These are phyloP conservation scores for Xylaria sp. DNA, from an alignment of 2,329 filamentous ascomycete species.

Conservation along the genomic window DNA sequence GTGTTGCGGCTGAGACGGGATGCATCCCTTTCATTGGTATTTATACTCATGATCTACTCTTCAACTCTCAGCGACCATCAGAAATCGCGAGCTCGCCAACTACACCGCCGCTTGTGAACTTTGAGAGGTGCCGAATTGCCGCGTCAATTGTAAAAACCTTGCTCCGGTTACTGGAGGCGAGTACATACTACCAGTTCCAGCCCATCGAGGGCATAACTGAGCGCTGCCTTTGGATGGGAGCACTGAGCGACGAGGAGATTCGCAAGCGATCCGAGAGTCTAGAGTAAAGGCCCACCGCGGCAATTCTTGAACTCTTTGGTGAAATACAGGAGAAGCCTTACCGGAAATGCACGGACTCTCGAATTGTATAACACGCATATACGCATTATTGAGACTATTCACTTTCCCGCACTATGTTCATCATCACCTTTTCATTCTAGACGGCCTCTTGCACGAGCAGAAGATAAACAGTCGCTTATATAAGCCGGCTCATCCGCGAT, in stretches of 20 bases:
- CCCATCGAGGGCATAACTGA: conserved; percentile 82
- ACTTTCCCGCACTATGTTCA: conserved; percentile 39
- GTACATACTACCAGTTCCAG: conserved; percentile 77
- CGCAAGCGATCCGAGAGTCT: conserved; percentile 62
- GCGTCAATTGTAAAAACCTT: conserved; percentile 83
- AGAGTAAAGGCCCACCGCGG: conserved; percentile 50
- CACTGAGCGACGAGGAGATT: conserved; percentile 80
- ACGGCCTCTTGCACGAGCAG: conserved; percentile 39
- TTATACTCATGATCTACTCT: conserved; percentile 85
- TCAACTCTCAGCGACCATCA: conserved; percentile 81
- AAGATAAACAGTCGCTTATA: conserved; percentile 36
- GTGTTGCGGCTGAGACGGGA: conserved; percentile 67
- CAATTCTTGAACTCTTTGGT: neutral
- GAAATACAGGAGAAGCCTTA: neutral
- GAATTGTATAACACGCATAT: conserved; percentile 44
- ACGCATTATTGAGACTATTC: conserved; percentile 29
- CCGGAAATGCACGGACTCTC: conserved; percentile 26
- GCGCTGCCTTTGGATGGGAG: conserved; percentile 86
- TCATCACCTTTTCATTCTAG: conserved; percentile 39
- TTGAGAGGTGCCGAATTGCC: conserved; percentile 81
- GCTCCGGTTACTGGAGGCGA: conserved; percentile 81
- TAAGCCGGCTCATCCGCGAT: conserved; percentile 37
- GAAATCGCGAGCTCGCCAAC: conserved; percentile 76
- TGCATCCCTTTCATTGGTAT: conserved; percentile 87
- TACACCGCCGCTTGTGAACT: conserved; percentile 79